Percentiles rank a stretch among this genome's conserved stretches.
Conservation (phyloP, 768 basidiomycete genomes). For the Boletus pseudo-olivaceus region DNA sequence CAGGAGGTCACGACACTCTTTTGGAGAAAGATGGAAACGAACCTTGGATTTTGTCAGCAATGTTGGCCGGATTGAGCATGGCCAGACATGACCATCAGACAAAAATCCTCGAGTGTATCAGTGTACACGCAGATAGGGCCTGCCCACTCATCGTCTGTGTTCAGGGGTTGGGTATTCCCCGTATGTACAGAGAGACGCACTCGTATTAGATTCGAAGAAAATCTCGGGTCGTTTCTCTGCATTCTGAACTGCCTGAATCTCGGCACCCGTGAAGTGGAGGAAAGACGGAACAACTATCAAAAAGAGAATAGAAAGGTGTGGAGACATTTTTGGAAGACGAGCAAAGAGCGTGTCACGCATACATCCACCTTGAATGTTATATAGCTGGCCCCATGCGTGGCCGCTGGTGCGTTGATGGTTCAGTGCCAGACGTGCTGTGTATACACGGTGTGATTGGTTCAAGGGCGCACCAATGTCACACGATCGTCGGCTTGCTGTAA, state of each 20-base stretch:
- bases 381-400: not conserved
- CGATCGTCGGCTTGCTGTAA: not conserved
- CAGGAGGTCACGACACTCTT: not conserved
- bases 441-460: not conserved
- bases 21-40: not conserved
- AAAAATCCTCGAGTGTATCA: not conserved
- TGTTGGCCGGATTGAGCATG: not conserved
- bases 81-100: not conserved
- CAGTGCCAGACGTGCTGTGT: not conserved
- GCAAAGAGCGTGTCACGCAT: not conserved
- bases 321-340: conserved; percentile 2
- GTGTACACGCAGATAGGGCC: not conserved
- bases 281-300: not conserved
- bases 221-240: not conserved
- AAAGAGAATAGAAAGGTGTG: not conserved
- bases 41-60: not conserved
- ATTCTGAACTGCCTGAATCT: not conserved
- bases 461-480: not conserved
- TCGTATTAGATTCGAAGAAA: not conserved
- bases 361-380: not conserved
- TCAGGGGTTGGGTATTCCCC: not conserved
- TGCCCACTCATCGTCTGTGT: conserved; percentile 3
- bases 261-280: not conserved
- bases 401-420: not conserved
- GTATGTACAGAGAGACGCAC: not conserved